Percentiles rank a stretch among this genome's conserved stretches.
Conservation (phyloP, 106 monocot species). For the Acorus gramineus region DNA sequence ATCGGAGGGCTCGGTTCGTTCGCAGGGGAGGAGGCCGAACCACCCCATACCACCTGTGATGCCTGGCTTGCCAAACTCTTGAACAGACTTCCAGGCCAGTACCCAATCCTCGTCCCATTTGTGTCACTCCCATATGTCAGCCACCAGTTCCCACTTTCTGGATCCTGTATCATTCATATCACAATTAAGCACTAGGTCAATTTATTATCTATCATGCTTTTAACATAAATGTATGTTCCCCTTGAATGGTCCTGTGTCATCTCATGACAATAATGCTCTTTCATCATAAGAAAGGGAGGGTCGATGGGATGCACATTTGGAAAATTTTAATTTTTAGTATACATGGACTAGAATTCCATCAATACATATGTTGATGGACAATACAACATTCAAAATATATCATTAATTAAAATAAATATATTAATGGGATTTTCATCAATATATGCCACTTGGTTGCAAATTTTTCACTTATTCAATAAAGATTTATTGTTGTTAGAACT, state of each 20-base stretch:
- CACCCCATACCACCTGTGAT: not conserved
- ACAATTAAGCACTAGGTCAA: not conserved
- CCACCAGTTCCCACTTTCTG: slow-evolving; percentile 1
- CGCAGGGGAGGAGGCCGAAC: not conserved
- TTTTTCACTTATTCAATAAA: no score
- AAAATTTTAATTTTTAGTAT: not conserved
- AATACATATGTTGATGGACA: no score
- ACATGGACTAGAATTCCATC: not conserved
- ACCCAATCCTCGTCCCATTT: not conserved
- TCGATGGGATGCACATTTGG: not conserved
- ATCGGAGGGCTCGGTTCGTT: slow-evolving; percentile 7
- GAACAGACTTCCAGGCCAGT: slow-evolving; percentile 1
- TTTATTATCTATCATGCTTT: not conserved
- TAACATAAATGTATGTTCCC: no score
- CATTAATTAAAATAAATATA: no score
- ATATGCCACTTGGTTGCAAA: no score
- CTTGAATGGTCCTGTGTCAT: no score
- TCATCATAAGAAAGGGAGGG: no score
- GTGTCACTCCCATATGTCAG: not conserved
- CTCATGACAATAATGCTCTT: no score
- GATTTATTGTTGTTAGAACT: no score
- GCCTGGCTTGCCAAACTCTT: not conserved
- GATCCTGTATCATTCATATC: not conserved
- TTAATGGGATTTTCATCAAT: no score
- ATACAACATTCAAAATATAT: no score